A percentile compares a stretch with the other conserved stretches of the same genome.
Conservation (phyloP, 768 basidiomycete genomes). For the Polyporus arcularius region DNA sequence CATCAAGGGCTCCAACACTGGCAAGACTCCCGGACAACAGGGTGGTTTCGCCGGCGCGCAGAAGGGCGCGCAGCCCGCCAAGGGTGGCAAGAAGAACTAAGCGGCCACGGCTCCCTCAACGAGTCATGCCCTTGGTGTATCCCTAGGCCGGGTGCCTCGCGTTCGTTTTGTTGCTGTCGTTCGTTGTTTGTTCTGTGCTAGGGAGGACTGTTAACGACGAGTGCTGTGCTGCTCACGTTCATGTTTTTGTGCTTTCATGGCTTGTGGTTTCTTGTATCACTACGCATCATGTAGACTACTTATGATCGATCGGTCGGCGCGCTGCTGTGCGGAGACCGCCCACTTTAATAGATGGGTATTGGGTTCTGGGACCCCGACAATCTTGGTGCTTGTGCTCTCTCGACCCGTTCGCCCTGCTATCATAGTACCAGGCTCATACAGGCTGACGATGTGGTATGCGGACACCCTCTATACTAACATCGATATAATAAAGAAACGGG, state of each 20-base stretch:
- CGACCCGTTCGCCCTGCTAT: too few relatives aligned
- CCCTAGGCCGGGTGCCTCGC: neutral
- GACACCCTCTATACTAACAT: too few relatives aligned
- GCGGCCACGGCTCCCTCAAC: too few relatives aligned
- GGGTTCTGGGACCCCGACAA: conserved; percentile 12
- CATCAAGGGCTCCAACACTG: conserved; percentile 19
- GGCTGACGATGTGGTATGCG: too few relatives aligned
- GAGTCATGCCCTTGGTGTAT: too few relatives aligned
- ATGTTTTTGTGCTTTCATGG: neutral
- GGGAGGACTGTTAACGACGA: neutral
- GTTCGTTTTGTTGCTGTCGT: neutral
- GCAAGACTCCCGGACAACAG: conserved; percentile 13
- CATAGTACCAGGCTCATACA: too few relatives aligned
- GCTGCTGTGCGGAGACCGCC: conserved; percentile 19
- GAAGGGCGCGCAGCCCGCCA: neutral
- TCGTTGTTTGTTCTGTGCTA: neutral
- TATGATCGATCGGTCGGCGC: conserved; percentile 12
- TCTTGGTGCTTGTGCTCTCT: too few relatives aligned
- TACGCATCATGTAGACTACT: conserved; percentile 1
- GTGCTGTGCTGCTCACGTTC: neutral
- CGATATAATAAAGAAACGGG: too few relatives aligned
- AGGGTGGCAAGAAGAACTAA: conserved; percentile 2
- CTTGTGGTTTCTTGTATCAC: conserved; percentile 1
- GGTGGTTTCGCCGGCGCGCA: conserved; percentile 11
- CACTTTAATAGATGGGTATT: conserved; percentile 17